Conservation (phyloP, 495 filamentous ascomycete genomes). For the Hyaloscypha variabilis region DNA sequence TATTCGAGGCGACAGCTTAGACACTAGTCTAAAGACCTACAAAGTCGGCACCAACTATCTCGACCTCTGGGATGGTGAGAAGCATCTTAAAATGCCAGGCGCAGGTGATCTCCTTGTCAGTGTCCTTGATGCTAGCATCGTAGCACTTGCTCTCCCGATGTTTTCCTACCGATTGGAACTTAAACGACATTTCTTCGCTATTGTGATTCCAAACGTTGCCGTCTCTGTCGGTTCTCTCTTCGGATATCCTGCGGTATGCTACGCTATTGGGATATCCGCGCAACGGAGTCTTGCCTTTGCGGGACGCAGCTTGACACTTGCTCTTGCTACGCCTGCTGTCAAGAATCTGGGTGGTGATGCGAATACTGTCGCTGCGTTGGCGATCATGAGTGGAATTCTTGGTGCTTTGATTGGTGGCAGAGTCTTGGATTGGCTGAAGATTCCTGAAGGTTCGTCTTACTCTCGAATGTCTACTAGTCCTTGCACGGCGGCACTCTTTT, state of each 20-base stretch:
- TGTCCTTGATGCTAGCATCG: slow-evolving; percentile 53
- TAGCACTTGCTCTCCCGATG: slow-evolving; percentile 57
- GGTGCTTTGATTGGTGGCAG: slow-evolving; percentile 49
- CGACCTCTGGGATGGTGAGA: slow-evolving; percentile 41
- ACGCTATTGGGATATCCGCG: slow-evolving; percentile 48
- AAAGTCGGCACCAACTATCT: slow-evolving; percentile 48
- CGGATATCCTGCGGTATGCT: slow-evolving; percentile 51
- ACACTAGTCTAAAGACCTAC: slow-evolving; percentile 41
- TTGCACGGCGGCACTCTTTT: background rate
- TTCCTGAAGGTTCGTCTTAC: slow-evolving; percentile 46
- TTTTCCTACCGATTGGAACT: slow-evolving; percentile 54
- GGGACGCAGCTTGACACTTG: slow-evolving; percentile 52
- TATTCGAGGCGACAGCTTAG: slow-evolving; percentile 35
- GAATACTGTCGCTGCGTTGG: slow-evolving; percentile 51
- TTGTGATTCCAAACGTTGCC: slow-evolving; percentile 48
- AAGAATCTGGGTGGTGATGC: slow-evolving; percentile 53
- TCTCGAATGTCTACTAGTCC: background rate
- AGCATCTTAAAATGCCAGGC: slow-evolving; percentile 38
- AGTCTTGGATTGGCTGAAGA: slow-evolving; percentile 44
- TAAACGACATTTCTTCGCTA: slow-evolving; percentile 46
- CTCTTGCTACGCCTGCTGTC: slow-evolving; percentile 51
- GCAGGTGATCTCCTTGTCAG: slow-evolving; percentile 53
- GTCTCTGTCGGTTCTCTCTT: slow-evolving; percentile 50
- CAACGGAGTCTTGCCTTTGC: slow-evolving; percentile 50
- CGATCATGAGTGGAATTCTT: slow-evolving; percentile 55